phyloP scores from a whole-genome alignment of 306 rosid species.

The Pachyrhizus erosus region DNA sequence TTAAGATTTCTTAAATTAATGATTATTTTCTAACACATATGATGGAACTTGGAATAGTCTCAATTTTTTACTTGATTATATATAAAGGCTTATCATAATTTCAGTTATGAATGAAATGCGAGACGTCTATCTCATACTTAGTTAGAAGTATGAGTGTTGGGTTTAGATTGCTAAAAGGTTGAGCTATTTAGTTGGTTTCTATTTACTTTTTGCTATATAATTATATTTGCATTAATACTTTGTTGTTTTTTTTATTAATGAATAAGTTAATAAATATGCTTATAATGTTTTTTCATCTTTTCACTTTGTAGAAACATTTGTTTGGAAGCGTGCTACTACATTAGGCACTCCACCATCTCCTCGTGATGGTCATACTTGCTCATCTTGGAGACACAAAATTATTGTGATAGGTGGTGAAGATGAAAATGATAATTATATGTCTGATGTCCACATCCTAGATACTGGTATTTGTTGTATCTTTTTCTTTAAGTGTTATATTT shows the following conservation, averaged over 20 bases:
- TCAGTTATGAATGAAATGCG: not conserved
- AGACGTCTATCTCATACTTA: not conserved
- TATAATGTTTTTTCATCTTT: conserved; percentile 28
- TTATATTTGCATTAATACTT: not conserved
- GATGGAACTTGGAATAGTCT: conserved; percentile 9
- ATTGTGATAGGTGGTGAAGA: conserved; percentile 92
- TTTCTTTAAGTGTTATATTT: not conserved
- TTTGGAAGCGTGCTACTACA: conserved; percentile 73
- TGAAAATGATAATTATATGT: conserved; percentile 66
- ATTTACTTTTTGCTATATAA: not conserved
- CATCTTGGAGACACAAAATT: conserved; percentile 80
- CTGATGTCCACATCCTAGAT: conserved; percentile 92
- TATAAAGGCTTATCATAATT: not conserved
- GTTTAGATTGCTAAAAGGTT: not conserved
- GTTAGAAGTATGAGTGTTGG: not conserved
- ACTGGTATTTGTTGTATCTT: conserved; percentile 59
- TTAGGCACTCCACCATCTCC: conserved; percentile 80
- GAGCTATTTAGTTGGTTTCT: conserved; percentile 17
- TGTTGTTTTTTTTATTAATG: not conserved
- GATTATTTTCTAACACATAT: conserved; percentile 19
- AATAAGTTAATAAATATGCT: not conserved
- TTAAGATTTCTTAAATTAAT: not conserved
- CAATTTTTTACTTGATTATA: not conserved
- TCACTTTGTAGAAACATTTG: conserved; percentile 66
- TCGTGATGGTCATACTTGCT: conserved; percentile 85